Conservation (phyloP, 768 basidiomycete species). For the Mycena latifolia region DNA sequence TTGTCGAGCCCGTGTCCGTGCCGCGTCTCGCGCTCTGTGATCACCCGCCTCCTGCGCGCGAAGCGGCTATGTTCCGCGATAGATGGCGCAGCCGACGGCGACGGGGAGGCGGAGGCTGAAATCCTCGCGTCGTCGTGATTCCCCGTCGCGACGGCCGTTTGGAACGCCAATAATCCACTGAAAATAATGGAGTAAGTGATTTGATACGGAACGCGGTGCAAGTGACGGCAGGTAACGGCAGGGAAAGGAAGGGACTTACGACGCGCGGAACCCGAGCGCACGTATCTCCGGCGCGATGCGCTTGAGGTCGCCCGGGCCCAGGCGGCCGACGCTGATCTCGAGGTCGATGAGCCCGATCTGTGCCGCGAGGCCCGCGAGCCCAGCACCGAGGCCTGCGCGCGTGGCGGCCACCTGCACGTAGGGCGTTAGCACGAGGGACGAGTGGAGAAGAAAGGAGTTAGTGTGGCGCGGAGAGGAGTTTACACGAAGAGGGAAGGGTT, state of each 20-base stretch:
- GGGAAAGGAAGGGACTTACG: slow-evolving; percentile 25
- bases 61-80: slow-evolving; percentile 46
- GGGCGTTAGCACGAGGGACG: too few species aligned
- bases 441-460: slow-evolving; percentile 22
- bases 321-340: slow-evolving; percentile 56
- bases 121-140: slow-evolving; percentile 31
- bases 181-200: too few species aligned
- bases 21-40: slow-evolving; percentile 49
- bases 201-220: too few species aligned
- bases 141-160: slow-evolving; percentile 49
- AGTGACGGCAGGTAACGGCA: not conserved
- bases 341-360: slow-evolving; percentile 55
- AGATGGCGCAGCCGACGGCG: slow-evolving; percentile 6
- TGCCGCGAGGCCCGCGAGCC: slow-evolving; percentile 46
- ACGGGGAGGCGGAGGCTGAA: too few species aligned
- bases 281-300: slow-evolving; percentile 53
- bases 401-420: slow-evolving; percentile 39
- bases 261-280: slow-evolving; percentile 51
- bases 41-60: slow-evolving; percentile 42
- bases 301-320: slow-evolving; percentile 57
- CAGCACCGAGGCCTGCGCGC: slow-evolving; percentile 45
- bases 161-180: slow-evolving; percentile 51
- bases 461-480: too few species aligned
- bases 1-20: slow-evolving; percentile 58
- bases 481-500: not conserved